Percentiles rank a stretch among this genome's conserved stretches.
Conservation (phyloP, 1,139 yeast genomes). For the Debaryomycetaceae sp. region DNA sequence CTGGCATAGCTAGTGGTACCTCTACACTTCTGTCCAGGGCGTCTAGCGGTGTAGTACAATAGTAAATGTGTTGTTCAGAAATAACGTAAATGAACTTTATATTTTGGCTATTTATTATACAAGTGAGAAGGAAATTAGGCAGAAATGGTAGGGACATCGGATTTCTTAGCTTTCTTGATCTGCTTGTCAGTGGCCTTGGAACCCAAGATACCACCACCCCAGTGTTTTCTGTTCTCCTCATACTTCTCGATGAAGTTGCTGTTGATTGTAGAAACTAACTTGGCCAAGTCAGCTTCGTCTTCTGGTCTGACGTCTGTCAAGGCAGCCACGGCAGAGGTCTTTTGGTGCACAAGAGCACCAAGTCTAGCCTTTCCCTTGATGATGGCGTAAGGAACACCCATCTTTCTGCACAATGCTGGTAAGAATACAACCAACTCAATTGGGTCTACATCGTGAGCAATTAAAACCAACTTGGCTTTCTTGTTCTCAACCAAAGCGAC, state of each 20-base stretch:
- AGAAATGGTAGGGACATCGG: constrained; percentile 4
- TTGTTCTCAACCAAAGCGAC: constrained; percentile 95
- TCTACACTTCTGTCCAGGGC: too few relatives aligned
- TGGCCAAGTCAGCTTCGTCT: constrained; percentile 92
- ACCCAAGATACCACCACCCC: constrained; percentile 99
- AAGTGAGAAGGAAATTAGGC: neutral
- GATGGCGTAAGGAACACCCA: constrained; percentile 99
- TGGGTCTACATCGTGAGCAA: constrained; percentile 99
- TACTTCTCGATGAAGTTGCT: constrained; percentile 89
- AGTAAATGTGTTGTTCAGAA: neutral
- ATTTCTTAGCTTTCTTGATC: constrained; percentile 42
- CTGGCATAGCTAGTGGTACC: too few relatives aligned
- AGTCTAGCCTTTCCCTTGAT: constrained; percentile 99
- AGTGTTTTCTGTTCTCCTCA: constrained; percentile 95
- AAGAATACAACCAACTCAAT: constrained; percentile 93
- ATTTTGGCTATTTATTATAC: neutral
- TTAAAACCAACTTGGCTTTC: constrained; percentile 94
- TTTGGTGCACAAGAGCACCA: constrained; percentile 95
- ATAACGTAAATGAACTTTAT: neutral
- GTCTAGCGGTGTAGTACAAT: too few relatives aligned
- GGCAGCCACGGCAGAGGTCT: constrained; percentile 96
- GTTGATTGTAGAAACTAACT: constrained; percentile 86
- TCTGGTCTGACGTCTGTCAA: constrained; percentile 90
- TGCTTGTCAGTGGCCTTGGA: constrained; percentile 80
- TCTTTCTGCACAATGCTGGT: constrained; percentile 98